phyloP scores from a whole-genome alignment of 2,329 filamentous ascomycete species.

The Chalaropsis thielavioides region DNA sequence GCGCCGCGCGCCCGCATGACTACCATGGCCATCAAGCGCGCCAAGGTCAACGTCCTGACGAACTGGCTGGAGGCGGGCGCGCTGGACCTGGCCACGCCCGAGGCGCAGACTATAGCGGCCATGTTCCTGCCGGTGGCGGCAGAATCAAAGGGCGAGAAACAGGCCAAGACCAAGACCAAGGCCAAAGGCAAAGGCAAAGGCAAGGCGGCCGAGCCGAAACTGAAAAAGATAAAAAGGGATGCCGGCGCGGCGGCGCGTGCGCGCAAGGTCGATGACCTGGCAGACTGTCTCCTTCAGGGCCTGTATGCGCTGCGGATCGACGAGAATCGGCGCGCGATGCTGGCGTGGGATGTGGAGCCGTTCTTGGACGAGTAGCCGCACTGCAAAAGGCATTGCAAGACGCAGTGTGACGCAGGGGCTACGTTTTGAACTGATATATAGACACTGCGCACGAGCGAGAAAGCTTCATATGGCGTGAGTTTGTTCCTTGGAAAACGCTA shows the following conservation, averaged over 20 bases:
- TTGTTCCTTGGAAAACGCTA: background rate
- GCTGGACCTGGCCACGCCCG: conserved; percentile 5
- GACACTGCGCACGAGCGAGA: background rate
- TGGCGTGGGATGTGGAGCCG: conserved; percentile 1
- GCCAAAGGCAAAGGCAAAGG: background rate
- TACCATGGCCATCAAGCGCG: conserved; percentile 5
- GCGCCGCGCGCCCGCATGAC: background rate
- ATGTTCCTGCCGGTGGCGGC: background rate
- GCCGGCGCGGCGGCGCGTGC: background rate
- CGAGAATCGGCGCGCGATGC: conserved; percentile 8
- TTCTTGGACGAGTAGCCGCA: conserved; percentile 1
- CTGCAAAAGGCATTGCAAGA: too few relatives aligned
- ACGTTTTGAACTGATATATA: background rate
- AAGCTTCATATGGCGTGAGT: background rate
- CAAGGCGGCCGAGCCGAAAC: background rate
- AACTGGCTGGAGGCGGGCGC: conserved; percentile 6
- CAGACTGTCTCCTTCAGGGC: conserved; percentile 12
- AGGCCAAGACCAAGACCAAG: background rate
- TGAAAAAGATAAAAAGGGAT: background rate
- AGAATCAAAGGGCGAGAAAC: background rate
- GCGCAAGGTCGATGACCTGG: conserved; percentile 12
- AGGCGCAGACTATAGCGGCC: background rate
- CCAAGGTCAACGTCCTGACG: conserved; percentile 8
- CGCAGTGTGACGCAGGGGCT: too few relatives aligned
- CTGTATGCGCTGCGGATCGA: conserved; percentile 10